Conservation (phyloP, 441 rosid genomes). For the Jatropha podagrica region DNA sequence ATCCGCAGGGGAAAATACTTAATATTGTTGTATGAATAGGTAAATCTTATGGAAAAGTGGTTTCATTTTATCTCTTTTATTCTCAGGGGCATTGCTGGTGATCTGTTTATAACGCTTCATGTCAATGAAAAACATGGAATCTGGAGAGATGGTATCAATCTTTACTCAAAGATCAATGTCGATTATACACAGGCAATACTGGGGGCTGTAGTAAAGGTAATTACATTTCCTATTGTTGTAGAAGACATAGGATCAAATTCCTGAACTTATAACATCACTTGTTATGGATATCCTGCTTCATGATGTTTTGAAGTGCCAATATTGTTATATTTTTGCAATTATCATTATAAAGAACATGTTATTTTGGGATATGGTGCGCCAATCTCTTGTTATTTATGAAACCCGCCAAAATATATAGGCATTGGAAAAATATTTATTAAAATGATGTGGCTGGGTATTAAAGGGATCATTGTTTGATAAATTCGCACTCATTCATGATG, state of each 20-base stretch:
- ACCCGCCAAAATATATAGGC: not conserved
- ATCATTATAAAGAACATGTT: not conserved
- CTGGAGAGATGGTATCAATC: slow-evolving; percentile 73
- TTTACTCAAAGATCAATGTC: slow-evolving; percentile 67
- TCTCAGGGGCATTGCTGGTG: slow-evolving; percentile 70
- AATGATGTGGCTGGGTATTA: not conserved
- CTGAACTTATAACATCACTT: not conserved
- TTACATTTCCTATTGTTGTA: slow-evolving; percentile 4
- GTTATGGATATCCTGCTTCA: not conserved
- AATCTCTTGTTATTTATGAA: not conserved
- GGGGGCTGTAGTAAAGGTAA: slow-evolving; percentile 69
- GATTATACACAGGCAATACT: slow-evolving; percentile 87
- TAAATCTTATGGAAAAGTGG: not conserved
- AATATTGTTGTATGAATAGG: not conserved
- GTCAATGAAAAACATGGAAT: slow-evolving; percentile 74
- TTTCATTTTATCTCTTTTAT: slow-evolving; percentile 6
- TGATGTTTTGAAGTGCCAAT: not conserved
- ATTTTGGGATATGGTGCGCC: not conserved
- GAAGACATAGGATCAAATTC: not conserved
- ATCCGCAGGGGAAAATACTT: not conserved
- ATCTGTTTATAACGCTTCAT: slow-evolving; percentile 63
- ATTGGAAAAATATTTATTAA: not conserved
- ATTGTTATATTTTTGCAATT: not conserved
- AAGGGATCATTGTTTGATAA: not conserved
- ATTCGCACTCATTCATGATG: not conserved